Base-by-base conservation (phyloP, 192 early-diverging fungal genomes). In the Coemansia sp. region DNA sequence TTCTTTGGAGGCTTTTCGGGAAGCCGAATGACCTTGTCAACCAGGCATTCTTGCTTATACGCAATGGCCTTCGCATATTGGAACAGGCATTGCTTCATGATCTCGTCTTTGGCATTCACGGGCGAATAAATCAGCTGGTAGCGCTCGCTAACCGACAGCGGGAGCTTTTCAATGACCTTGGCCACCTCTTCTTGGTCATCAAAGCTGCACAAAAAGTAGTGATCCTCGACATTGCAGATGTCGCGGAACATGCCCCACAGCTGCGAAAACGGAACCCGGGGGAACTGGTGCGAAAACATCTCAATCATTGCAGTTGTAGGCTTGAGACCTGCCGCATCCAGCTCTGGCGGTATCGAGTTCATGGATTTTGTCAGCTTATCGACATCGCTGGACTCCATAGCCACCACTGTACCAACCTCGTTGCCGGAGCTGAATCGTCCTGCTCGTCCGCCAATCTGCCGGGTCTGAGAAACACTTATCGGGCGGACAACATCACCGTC, bases 361-460 rank as follows among this genome's bases (percentile, higher is more conserved):
- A 81, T 69, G 2, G 60, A 44, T 18, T 34, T 26, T 41, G 40
- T 31, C 12, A 73, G 50, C 53, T 47, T 10, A 48, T 56, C 11
- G 12, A 56, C 30, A 40, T 69, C 60, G 31, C 42, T 32, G 26
- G 55, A 20, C 38, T 50, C 45, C 52, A 72, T 51, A 26, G 92
- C 83, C 8, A 90, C 89, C 10, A 92, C 93, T 37, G 66, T 54
- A 14, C 95, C 93, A 0, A 61, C 51, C 6, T 71, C 71, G 60
- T 79, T 85, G 6, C 85, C 73, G 2, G 90, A 88, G 8, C 83
- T 83, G 60, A 87, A 96, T 32, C 94, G 81, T 17, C 94, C 94
- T 9, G 93, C 93, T 34, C 93, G 80, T 14, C 94, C 96, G 40
- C 86, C 93, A 64, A 98, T 98, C 70, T 98, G 94, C 63, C 94